These are phyloP conservation scores for Schizochytrium sp. DNA, from an alignment of 108 stramenopile species.

Conservation along the genomic window DNA sequence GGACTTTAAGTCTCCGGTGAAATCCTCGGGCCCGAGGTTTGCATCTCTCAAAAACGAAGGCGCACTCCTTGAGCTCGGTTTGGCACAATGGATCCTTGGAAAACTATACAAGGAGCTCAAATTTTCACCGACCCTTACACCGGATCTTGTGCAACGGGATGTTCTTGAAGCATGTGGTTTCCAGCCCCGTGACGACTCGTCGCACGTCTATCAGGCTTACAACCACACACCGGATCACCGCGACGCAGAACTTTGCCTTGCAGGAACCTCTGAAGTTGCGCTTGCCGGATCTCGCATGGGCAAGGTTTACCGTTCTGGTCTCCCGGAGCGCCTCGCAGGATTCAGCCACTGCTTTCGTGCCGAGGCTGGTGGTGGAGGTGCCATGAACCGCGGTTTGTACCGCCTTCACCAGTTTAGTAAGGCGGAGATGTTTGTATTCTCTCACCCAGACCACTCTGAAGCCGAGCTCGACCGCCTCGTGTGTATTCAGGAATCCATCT, in stretches of 20 bases:
- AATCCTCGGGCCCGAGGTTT: conserved; percentile 26
- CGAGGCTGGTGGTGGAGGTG: conserved; percentile 95
- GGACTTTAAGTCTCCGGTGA: conserved; percentile 53
- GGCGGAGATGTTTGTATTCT: conserved; percentile 96
- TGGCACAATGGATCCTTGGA: conserved; percentile 24
- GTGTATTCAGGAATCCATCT: conserved; percentile 84
- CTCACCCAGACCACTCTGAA: conserved; percentile 81
- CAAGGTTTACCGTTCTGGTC: not conserved
- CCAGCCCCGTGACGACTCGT: conserved; percentile 63
- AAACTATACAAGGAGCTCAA: not conserved
- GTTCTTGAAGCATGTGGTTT: conserved; percentile 59
- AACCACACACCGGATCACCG: conserved; percentile 15
- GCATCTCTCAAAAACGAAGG: conserved; percentile 38
- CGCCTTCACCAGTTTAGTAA: conserved; percentile 98
- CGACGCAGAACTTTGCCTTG: conserved; percentile 54
- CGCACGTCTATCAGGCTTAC: conserved; percentile 38
- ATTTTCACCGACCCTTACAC: not conserved
- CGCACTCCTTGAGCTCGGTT: conserved; percentile 46
- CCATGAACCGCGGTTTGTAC: conserved; percentile 94
- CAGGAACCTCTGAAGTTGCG: conserved; percentile 55
- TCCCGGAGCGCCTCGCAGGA: conserved; percentile 89
- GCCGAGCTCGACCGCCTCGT: conserved; percentile 90
- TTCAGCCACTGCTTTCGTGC: conserved; percentile 96
- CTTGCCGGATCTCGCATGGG: conserved; percentile 26
- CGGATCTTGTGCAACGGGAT: conserved; percentile 28